A percentile compares a stretch with the other conserved stretches of the same genome.
Conservation (phyloP, 1,139 yeast species). For the Pichia sp. region DNA sequence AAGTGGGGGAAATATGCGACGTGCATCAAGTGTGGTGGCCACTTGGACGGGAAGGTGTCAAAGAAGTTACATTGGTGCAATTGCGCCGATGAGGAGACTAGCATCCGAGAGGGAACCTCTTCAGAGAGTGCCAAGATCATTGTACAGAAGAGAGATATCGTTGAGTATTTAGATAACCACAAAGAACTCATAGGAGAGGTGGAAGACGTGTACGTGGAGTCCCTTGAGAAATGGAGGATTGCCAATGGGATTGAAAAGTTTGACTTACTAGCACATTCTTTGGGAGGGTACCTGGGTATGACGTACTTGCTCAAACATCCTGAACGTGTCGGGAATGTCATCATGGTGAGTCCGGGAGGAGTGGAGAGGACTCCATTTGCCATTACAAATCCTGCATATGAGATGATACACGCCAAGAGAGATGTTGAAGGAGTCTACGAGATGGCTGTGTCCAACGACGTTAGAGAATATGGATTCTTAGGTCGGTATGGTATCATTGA, state of each 20-base stretch:
- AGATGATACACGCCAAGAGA: constrained; percentile 1
- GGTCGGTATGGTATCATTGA: constrained; percentile 40
- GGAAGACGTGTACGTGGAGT: constrained; percentile 71
- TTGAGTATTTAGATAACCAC: constrained; percentile 31
- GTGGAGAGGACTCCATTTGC: constrained; percentile 70
- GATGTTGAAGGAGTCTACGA: constrained; percentile 7
- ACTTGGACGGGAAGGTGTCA: constrained; percentile 13
- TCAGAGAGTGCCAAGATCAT: constrained; percentile 4
- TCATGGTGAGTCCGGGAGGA: constrained; percentile 86
- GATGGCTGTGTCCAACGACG: constrained; percentile 19
- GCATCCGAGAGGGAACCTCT: constrained; percentile 1
- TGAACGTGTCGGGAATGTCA: constrained; percentile 50
- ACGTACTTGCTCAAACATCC: constrained; percentile 77
- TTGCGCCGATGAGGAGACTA: constrained; percentile 11
- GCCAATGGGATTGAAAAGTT: constrained; percentile 50
- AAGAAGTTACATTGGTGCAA: constrained; percentile 11
- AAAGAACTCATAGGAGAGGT: constrained; percentile 41
- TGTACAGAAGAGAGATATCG: constrained; percentile 17
- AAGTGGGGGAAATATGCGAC: constrained; percentile 8
- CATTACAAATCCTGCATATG: constrained; percentile 36
- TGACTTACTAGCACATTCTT: constrained; percentile 81
- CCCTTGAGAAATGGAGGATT: constrained; percentile 79
- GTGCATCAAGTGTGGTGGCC: constrained; percentile 14
- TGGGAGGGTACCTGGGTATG: constrained; percentile 84
- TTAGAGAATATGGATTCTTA: constrained; percentile 30